Base-by-base conservation (phyloP, 495 filamentous ascomycete genomes). In the Xylaria acuta region DNA sequence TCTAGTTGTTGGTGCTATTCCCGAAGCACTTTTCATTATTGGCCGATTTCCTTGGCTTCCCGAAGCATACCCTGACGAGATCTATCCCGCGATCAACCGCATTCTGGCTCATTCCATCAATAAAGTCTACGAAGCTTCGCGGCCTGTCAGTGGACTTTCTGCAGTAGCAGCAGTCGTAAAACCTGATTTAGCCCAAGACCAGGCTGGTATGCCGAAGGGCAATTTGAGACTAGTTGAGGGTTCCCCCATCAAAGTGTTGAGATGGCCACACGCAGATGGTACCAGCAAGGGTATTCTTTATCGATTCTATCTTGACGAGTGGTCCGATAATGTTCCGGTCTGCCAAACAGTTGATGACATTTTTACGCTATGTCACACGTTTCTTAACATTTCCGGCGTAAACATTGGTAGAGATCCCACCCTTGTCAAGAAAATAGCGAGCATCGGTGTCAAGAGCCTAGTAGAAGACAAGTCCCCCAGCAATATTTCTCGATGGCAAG, bases 261-360 rank as follows among this genome's bases (percentile, higher is more conserved):
- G 90, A 67, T 97, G 93, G 93, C 91, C 94, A 25, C 89, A 91
- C 74, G 84, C 93, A 18, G 94, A 97, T 70, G 94, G 94, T 72
- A 88, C 85, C 7, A 88, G 87, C 49, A 92, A 94, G 76, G 91
- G 90, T 8, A 87, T 85, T 5, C 88, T 90, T 60, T 97, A 97
- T 77, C 88, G 92, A 34, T 98, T 97, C 79, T 99, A 98, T 81
- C 97, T 94, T 90, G 95, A 98, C 70, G 95, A 98, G 67, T 99
- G 97, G 97, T 86, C 92, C 12, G 95, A 98, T 73, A 95, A 94
- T 73, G 85, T 98, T 38, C 97, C 97, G 2, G 82, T 97, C 12
- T 98, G 96, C 76, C 94, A 97, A 77, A 91, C 85, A 4, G 88
- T 97, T 7, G 94, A 97, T 74, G 96, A 99, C 76, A 85, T 99